Base-by-base conservation (phyloP, 1,284 basidiomycete genomes). In the Trametes hirsuta region DNA sequence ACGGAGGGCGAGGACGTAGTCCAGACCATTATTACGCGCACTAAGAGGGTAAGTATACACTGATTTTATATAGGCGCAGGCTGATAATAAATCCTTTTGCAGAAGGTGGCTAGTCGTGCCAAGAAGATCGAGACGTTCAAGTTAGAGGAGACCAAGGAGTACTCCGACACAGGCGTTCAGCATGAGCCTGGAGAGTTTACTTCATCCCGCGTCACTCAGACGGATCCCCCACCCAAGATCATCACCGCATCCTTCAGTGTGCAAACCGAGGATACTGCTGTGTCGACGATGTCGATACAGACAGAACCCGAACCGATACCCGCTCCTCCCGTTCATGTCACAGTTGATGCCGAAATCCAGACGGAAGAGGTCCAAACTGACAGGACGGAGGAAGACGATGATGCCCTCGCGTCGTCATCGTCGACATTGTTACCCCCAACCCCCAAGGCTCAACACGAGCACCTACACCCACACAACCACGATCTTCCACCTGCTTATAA, bases 11-110 rank as follows among this genome's bases (percentile, higher is more conserved):
- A 91, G 68, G 90, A 90, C 71, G 83, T 90, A 41, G 84, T 92
- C 61, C 86, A 91, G 71, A 93, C 90, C 1, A 91, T 93, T 67
- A 92, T 93, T 65, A 93, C 89, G 2, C 79, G 90, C 57, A 88
- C 84, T 67, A 91, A 87, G 74, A 76, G 86, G 79, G 90, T 90
- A 69, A 25, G 86, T 76, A 10, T 35, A 57, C 54, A 60, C 46
- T 53, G 61, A 47, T 34, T 49, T 25, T 6, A 36, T 18, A 15
- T 39, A 24, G 42, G 21, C 39, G 41, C 47, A 18, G 5, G 12
- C 50, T 59, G 44, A 55, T 47, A 25, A 36, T 37, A 48, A 47
- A 21, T 53, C 59, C 47, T 65, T 41, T 37, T 62, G 40, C 70
- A 90, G 89, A 91, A 88, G 73, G 84, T 91, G 37, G 77, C 81